Base-by-base conservation (phyloP, 1,284 basidiomycete genomes). In the Cryptococcus depauperatus region DNA sequence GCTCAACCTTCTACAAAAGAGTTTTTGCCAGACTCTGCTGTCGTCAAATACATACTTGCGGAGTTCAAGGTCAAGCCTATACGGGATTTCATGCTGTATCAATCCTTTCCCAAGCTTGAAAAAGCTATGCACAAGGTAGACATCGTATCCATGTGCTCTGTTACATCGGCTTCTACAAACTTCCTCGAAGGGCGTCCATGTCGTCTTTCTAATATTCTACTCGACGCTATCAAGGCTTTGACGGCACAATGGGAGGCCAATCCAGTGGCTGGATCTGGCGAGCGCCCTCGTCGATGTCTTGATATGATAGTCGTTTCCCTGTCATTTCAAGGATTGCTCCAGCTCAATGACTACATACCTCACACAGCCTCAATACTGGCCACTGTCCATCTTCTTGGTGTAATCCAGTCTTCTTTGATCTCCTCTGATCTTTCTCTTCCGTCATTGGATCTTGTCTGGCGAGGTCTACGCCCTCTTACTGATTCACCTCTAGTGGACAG, bases 241-340 rank as follows among this genome's bases (percentile, higher is more conserved):
- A 43, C 62, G 13, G 51, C 55, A 1, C 76, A 78, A 37, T 81
- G 80, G 78, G 48, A 49, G 30, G 3, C 35, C 13, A 26, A 33
- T 1, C 37, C 45, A 11, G 35, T 54, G 2, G 71, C 76, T 23
- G 75, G 77, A 1, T 76, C 78, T 0, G 35, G 35, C 14, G 84
- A 85, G 58, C 75, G 73, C 35, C 74, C 81, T 3, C 79, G 85
- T 11, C 75, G 77, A 27, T 74, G 78, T 4, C 60, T 92, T 32
- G 87, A 92, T 58, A 67, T 83, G 14, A 77, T 80, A 1, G 73
- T 86, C 4, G 69, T 76, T 0, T 75, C 79, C 1, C 66, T 92
- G 1, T 70, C 73, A 18, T 90, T 84, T 56, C 84, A 90, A 62
- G 77, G 78, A 0, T 59, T 79, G 0, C 76, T 90, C 6, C 62